Evolutionary conservation across 2,329 filamentous ascomycete genomes (phyloP).

Genomic region (Metarhizium humberi): DNA sequence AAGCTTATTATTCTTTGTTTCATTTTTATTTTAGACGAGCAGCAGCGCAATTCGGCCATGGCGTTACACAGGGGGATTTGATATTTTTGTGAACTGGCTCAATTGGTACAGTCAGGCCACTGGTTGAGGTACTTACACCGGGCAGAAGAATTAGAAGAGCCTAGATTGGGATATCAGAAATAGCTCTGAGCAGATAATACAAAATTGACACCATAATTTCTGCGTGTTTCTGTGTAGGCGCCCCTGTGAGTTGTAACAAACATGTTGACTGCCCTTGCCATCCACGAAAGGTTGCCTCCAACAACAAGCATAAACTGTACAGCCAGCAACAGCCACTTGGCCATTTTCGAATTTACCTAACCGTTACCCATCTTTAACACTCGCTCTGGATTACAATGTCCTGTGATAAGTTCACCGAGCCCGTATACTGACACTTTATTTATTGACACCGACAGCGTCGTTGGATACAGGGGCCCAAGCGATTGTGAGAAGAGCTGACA

Average conservation of each 20-base stretch:
- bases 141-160: background rate
- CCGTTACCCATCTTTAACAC: no score
- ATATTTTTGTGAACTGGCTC: background rate
- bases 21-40: background rate
- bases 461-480: no score
- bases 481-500: background rate
- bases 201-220: background rate
- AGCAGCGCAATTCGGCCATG: background rate
- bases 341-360: no score
- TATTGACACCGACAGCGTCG: no score
- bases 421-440: no score
- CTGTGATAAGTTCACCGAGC: no score
- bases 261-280: background rate
- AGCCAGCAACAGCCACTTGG: no score
- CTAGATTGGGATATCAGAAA: background rate
- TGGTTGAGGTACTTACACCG: background rate
- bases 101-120: background rate
- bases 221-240: background rate
- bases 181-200: background rate
- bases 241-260: background rate
- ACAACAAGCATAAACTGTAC: background rate
- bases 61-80: background rate
- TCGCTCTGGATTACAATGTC: no score
- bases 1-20: background rate
- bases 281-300: background rate